A percentile compares a stretch with the other conserved stretches of the same genome.
Conservation (phyloP, 148 eudicot genomes). For the Rhododendron ovatum region DNA sequence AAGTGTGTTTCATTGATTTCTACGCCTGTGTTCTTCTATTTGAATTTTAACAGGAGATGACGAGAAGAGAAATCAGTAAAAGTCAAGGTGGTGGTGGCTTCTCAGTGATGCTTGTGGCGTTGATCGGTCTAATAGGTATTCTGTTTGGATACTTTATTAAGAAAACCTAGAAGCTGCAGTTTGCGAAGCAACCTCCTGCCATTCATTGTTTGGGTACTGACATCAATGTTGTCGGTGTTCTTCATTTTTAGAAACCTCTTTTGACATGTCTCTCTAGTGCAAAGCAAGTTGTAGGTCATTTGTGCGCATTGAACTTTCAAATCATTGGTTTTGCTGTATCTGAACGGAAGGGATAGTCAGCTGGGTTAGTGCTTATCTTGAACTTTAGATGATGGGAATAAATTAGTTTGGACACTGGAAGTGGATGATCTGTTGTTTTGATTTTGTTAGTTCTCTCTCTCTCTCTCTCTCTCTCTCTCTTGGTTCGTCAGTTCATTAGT, state of each 20-base stretch:
- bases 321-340: not conserved
- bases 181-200: not conserved
- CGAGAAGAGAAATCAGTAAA: slow-evolving; percentile 12
- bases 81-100: slow-evolving; percentile 34
- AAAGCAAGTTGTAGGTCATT: not conserved
- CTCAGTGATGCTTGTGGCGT: slow-evolving; percentile 40
- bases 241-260: slow-evolving; percentile 3
- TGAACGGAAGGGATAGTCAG: not conserved
- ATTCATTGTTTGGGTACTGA: slow-evolving; percentile 6
- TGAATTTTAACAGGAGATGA: slow-evolving; percentile 5
- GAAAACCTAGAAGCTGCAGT: slow-evolving; percentile 14
- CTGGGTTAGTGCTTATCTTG: not conserved
- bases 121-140: slow-evolving; percentile 53
- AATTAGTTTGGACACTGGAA: not conserved
- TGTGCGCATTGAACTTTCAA: not conserved
- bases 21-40: not conserved
- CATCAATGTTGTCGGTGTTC: not conserved
- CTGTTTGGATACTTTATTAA: slow-evolving; percentile 48
- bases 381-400: not conserved
- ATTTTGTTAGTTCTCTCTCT: not conserved
- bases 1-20: not conserved
- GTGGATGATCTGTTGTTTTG: not conserved
- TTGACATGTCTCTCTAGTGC: not conserved
- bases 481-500: not conserved
- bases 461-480: not conserved